These are phyloP conservation scores for Chalciporus sphaerocephalus DNA, from an alignment of 768 basidiomycete genomes.

Conservation along the genomic window DNA sequence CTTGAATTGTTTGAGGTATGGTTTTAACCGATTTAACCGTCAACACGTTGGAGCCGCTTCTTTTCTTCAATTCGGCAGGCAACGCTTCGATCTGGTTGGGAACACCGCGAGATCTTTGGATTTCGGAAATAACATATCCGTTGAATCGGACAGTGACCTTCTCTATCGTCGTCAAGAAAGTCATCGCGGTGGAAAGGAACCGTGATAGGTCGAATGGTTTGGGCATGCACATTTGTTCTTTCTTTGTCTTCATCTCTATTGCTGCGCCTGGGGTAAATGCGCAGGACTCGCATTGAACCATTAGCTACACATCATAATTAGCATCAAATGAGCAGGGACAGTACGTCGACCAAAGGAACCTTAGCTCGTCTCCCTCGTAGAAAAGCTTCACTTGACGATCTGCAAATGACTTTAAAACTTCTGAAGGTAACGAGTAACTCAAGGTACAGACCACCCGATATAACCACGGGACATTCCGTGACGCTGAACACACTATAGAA, in stretches of 20 bases:
- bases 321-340: background rate
- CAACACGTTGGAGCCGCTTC: constrained; percentile 60
- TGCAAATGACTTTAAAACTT: background rate
- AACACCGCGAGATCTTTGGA: background rate
- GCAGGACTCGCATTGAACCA: background rate
- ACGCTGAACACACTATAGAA: constrained; percentile 30
- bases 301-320: background rate
- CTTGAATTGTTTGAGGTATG: constrained; percentile 67
- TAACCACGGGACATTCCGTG: constrained; percentile 26
- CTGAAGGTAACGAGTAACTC: background rate
- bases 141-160: constrained; percentile 6
- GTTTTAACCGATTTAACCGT: constrained; percentile 33
- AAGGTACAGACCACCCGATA: constrained; percentile 16
- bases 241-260: constrained; percentile 46
- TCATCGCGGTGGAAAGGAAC: constrained; percentile 45
- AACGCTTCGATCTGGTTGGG: background rate
- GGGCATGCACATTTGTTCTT: constrained; percentile 36
- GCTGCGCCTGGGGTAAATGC: constrained; percentile 34
- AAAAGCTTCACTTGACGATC: constrained; percentile 2
- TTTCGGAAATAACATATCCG: constrained; percentile 1
- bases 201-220: constrained; percentile 43
- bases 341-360: background rate
- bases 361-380: constrained; percentile 9
- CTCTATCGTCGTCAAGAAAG: constrained; percentile 44
- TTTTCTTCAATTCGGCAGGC: background rate